These are phyloP conservation scores for Leucocoprinus birnbaumii DNA, from an alignment of 768 basidiomycete species.

Conservation along the genomic window DNA sequence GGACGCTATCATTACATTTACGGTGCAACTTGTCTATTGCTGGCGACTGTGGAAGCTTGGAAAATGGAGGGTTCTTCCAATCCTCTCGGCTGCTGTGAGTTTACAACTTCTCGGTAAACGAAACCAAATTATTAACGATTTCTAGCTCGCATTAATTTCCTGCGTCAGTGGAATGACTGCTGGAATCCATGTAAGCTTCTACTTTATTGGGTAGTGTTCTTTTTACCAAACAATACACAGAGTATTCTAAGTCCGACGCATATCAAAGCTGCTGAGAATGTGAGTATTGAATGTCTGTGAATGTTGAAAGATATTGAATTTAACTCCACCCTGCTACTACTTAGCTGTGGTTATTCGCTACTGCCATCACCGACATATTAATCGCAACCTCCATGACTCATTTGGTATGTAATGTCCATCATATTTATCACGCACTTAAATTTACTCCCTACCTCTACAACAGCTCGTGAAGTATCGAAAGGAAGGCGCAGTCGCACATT, in stretches of 20 bases:
- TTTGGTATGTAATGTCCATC: not conserved
- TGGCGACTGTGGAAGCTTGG: constrained; percentile 2
- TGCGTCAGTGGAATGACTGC: not conserved
- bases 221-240: not conserved
- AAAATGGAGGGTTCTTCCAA: constrained; percentile 1
- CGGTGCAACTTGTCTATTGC: constrained; percentile 5
- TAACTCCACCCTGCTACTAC: too few species aligned
- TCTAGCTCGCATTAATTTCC: not conserved
- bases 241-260: too few species aligned
- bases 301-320: too few species aligned
- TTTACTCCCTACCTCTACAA: not conserved
- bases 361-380: not conserved
- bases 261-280: too few species aligned
- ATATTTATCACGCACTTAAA: too few species aligned
- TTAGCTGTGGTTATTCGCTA: too few species aligned
- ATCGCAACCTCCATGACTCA: constrained; percentile 4
- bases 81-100: not conserved
- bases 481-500: not conserved
- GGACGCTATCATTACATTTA: constrained; percentile 4
- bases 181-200: not conserved
- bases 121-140: not conserved
- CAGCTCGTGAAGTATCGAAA: not conserved
- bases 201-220: not conserved
- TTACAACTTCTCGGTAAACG: not conserved
- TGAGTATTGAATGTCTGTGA: too few species aligned